Conservation (phyloP, 2,329 filamentous ascomycete genomes). For the Xylariaceae sp. region DNA sequence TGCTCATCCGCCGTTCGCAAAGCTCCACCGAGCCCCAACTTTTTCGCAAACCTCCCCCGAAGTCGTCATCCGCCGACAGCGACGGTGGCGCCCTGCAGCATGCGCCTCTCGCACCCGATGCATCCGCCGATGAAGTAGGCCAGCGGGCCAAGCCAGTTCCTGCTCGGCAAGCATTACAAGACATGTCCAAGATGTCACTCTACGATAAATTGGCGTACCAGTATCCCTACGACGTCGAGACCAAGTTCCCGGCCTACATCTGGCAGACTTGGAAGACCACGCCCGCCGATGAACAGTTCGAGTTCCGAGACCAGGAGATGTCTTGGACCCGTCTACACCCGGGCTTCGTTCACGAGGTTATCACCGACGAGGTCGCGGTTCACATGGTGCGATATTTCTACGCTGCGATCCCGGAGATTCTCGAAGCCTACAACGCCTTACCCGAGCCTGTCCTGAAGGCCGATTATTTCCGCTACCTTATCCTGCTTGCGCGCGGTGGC, state of each 20-base stretch:
- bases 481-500: conserved; percentile 55
- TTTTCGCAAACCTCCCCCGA: conserved; percentile 27
- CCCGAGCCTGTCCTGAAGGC: conserved; percentile 72
- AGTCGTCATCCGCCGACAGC: conserved; percentile 19
- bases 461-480: conserved; percentile 73
- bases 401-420: conserved; percentile 70
- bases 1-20: conserved; percentile 33
- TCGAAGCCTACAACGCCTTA: conserved; percentile 69
- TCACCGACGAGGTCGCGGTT: conserved; percentile 81
- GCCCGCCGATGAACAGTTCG: conserved; percentile 71
- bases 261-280: conserved; percentile 98
- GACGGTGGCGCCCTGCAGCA: conserved; percentile 18
- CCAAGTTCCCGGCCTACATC: conserved; percentile 93
- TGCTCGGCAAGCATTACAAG: conserved; percentile 60
- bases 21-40: conserved; percentile 26
- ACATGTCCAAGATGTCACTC: conserved; percentile 66
- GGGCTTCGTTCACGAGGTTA: conserved; percentile 90
- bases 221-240: conserved; percentile 84
- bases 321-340: conserved; percentile 87
- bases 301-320: conserved; percentile 76
- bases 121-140: conserved; percentile 4
- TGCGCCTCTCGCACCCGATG: conserved; percentile 21
- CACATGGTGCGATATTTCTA: conserved; percentile 83
- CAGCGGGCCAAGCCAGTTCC: conserved; percentile 33
- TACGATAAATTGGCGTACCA: conserved; percentile 83